These are phyloP conservation scores for Kluyveromyces nonfermentans DNA, from an alignment of 805 yeast species.

Conservation along the genomic window DNA sequence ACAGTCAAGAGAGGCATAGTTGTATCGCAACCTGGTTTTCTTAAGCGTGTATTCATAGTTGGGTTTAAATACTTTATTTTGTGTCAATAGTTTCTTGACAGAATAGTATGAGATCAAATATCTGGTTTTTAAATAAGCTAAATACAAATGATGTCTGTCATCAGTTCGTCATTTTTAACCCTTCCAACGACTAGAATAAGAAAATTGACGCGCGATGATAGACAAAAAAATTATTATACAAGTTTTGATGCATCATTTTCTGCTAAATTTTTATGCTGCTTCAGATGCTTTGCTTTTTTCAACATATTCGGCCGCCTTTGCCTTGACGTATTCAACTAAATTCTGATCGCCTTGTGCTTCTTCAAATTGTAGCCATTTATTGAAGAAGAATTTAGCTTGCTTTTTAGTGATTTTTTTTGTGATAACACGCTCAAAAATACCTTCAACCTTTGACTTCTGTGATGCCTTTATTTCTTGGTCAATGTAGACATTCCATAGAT, in stretches of 20 bases:
- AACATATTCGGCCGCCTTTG: slow-evolving; percentile 79
- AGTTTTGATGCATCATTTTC: background rate
- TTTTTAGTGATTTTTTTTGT: slow-evolving; percentile 60
- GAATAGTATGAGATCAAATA: background rate
- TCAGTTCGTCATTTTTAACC: background rate
- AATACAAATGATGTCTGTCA: background rate
- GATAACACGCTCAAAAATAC: slow-evolving; percentile 73
- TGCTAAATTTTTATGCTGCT: background rate
- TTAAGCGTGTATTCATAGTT: background rate
- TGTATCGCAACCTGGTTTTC: background rate
- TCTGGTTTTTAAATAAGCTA: slow-evolving; percentile 2
- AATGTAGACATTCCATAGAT: slow-evolving; percentile 89
- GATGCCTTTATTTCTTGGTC: slow-evolving; percentile 80
- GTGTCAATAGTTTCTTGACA: background rate
- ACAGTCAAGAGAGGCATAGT: background rate
- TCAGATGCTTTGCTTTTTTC: slow-evolving; percentile 17
- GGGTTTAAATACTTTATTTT: background rate
- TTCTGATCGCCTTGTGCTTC: slow-evolving; percentile 58
- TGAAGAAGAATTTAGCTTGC: slow-evolving; percentile 91
- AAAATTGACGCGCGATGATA: background rate
- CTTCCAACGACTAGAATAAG: background rate
- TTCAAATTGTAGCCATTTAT: slow-evolving; percentile 81
- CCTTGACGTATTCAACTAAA: slow-evolving; percentile 75
- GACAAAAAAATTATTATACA: background rate
- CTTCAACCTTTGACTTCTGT: slow-evolving; percentile 61